Evolutionary conservation across 2,329 filamentous ascomycete genomes (phyloP), one percentile per base, ranked within the genome.

Genomic region (Eurotiales sp.): DNA sequence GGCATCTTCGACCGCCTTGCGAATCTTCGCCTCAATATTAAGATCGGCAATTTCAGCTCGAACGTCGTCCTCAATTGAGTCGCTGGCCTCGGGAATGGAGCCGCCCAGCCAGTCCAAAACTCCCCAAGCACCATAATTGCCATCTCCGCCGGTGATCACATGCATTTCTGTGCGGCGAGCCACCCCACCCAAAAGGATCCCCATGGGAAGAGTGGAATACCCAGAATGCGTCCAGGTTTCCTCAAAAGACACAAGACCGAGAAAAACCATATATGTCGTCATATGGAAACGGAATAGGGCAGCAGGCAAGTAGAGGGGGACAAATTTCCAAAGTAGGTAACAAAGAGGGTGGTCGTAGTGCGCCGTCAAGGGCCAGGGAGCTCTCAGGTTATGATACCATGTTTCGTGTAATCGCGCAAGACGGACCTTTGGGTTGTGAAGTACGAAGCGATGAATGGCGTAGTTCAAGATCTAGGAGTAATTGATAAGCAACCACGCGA

Each of bases 391-490:
- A 60, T 85, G 81, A 52, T 83, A 81, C 81, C 81, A 84, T 29
- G 61, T 59, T 17, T 68, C 55, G 59, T 85, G 82, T 62, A 70
- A 56, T 29, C 56, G 74, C 68, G 69, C 88, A 83, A 61, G 72
- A 72, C 62, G 74, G 77, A 48, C 59, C 46, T 43, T 61, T 54
- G 64, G 82, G 74, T 46, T 77, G 69, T 95, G 90, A 8, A 96
- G 77, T 22, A 86, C 53, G 62, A 80, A 80, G 46, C 87, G 84
- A 70, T 95, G 90, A 58, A 89, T 77, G 59, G 83, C 79, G 66
- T 95, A 96, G 52, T 58, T 54, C 4, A 67, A 42, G 27, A 64
- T 52, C 66, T 70, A 50, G 34, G 3, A 25, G 22, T 19, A 51
- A 29, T 45, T 11, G 17, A 39, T 27, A 22, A 32, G 12, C 19